Base-by-base conservation (phyloP, 768 basidiomycete species). In the Mycena galopus region DNA sequence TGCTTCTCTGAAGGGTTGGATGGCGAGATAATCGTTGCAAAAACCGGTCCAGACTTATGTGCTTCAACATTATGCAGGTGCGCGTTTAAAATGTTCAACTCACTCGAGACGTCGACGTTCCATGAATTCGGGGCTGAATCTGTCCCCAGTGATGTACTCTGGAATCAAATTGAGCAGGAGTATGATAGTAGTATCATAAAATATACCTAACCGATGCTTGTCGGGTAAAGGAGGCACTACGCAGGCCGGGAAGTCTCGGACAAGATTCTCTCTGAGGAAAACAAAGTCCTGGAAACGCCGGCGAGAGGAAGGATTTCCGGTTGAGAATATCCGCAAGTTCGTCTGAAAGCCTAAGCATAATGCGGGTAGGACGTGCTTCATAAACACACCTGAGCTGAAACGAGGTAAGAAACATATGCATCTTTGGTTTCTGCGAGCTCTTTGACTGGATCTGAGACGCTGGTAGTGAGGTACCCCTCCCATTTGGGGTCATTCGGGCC, bases 131-230 rank as follows among this genome's bases (percentile, higher is more conserved):
- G 94, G 92, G 75, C 96, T 96, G 83, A 99, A 99, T 72, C 98
- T 88, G 82, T 99, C 98, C 16, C 98, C 98, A 30, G 97, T 98
- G 67, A 99, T 90, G 80, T 99, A 99, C 82, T 99, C 98, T 98
- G 67, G 30, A 30, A 12, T 27, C 2, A 47, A 30, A 39, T 35
- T 64, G 30, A 63, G 60, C 21, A 64, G 19, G 25, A 68, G 35
- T 25, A 27, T 53, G n/a, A 57, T n/a, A 7, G 29, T 23, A 55
- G 19, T 17, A 35, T 19, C 27, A 44, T 27, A 32, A 27, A 27
- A 85, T 93, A 55, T 73, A 98, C 97, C 97, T 79, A 99, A 84
- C 64, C 98, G 88, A 79, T 99, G 98, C 82, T 99, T 99, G 82
- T 96, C 96, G 9, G 98, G 98, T 56, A 99, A 87, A 11, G 95